Conservation (phyloP, 2,329 filamentous ascomycete species). For the Colletotrichum sp. region DNA sequence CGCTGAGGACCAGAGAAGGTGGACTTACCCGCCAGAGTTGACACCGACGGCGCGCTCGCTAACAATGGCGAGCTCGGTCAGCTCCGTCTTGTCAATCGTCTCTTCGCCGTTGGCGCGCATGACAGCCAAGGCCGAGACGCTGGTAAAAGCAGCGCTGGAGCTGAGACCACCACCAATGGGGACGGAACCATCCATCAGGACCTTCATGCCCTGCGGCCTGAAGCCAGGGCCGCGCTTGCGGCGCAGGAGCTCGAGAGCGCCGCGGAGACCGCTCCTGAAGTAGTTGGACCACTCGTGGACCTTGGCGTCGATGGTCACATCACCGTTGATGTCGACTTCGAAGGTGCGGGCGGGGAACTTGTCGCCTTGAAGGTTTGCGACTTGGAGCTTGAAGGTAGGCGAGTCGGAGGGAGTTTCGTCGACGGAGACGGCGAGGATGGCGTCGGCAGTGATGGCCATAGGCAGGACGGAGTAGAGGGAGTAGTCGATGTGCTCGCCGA, state of each 20-base stretch:
- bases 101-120: constrained; percentile 83
- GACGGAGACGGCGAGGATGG: constrained; percentile 78
- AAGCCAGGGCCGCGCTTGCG: constrained; percentile 65
- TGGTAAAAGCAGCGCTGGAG: constrained; percentile 93
- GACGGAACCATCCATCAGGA: constrained; percentile 90
- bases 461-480: constrained; percentile 94
- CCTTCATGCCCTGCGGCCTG: constrained; percentile 78
- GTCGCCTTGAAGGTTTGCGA: constrained; percentile 77
- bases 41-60: constrained; percentile 94
- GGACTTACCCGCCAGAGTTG: constrained; percentile 85
- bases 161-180: constrained; percentile 91
- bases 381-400: constrained; percentile 70
- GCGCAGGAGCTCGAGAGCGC: constrained; percentile 79
- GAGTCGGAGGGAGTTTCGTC: constrained; percentile 54
- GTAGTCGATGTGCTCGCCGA: constrained; percentile 99
- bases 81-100: constrained; percentile 84
- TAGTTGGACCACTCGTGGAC: constrained; percentile 97
- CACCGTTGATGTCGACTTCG: constrained; percentile 64
- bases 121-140: constrained; percentile 85
- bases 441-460: constrained; percentile 92
- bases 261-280: constrained; percentile 90
- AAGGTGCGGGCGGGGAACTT: constrained; percentile 82
- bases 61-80: constrained; percentile 92
- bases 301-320: constrained; percentile 82
- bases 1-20: neutral